phyloP scores from a whole-genome alignment of 2,329 filamentous ascomycete species.

The Penicillium sp. region DNA sequence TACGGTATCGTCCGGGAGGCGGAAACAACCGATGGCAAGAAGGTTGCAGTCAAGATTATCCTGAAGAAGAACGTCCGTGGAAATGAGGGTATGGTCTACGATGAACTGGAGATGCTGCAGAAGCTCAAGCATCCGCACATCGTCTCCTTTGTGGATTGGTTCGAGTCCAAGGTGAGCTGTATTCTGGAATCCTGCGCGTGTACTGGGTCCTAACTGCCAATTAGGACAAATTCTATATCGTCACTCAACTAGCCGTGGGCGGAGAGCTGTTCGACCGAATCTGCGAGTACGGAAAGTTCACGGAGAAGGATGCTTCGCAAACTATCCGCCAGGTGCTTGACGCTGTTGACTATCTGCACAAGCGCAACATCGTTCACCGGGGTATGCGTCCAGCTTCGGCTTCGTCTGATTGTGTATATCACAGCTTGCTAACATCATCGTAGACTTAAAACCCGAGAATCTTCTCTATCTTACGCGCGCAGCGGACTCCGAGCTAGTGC shows the following conservation, averaged over 20 bases:
- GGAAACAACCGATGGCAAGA: conserved; percentile 71
- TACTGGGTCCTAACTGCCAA: conserved; percentile 8
- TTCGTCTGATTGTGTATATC: background rate
- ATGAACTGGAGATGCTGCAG: conserved; percentile 93
- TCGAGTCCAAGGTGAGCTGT: conserved; percentile 81
- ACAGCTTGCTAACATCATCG: background rate
- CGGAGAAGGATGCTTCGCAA: conserved; percentile 94
- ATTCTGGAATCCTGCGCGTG: too few species aligned
- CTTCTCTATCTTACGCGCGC: conserved; percentile 86
- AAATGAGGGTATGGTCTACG: conserved; percentile 98
- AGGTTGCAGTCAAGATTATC: conserved; percentile 98
- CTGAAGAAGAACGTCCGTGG: conserved; percentile 99
- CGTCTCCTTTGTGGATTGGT: conserved; percentile 97
- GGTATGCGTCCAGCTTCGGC: conserved; percentile 54
- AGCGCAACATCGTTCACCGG: conserved; percentile 93
- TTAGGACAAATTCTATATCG: conserved; percentile 99
- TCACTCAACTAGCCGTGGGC: conserved; percentile 92
- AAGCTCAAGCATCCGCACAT: conserved; percentile 91
- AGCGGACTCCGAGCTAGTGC: conserved; percentile 77
- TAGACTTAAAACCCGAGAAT: conserved; percentile 98
- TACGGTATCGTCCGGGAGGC: conserved; percentile 98
- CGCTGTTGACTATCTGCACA: conserved; percentile 91
- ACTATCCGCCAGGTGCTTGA: conserved; percentile 93
- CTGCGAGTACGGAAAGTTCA: conserved; percentile 97
- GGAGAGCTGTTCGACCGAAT: conserved; percentile 98